A percentile compares a stretch with the other conserved stretches of the same genome.
These are phyloP conservation scores for Rosa persica DNA, from an alignment of 306 rosid genomes.

Conservation along the genomic window DNA sequence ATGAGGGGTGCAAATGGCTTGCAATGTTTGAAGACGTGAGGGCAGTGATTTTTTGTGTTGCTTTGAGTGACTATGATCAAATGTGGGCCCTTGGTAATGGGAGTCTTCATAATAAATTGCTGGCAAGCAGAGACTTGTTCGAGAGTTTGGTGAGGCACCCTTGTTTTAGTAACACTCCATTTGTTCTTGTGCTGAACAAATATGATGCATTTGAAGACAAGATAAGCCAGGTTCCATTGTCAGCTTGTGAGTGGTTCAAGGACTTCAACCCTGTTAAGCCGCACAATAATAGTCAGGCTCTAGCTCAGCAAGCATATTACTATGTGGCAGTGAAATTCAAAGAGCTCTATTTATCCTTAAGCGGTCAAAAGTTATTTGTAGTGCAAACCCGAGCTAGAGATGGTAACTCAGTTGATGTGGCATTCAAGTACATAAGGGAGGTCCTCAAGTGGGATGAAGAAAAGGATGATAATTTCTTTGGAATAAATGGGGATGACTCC, in stretches of 20 bases:
- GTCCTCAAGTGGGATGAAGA: constrained; percentile 84
- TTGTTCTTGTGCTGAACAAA: constrained; percentile 73
- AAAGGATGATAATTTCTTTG: constrained; percentile 60
- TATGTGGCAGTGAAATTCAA: constrained; percentile 80
- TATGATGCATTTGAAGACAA: constrained; percentile 80
- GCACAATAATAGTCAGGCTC: constrained; percentile 54
- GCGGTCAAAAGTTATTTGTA: constrained; percentile 64
- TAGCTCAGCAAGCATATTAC: constrained; percentile 80
- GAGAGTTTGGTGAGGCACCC: constrained; percentile 78
- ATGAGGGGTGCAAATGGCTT: constrained; percentile 86
- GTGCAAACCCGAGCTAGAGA: constrained; percentile 69
- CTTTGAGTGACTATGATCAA: constrained; percentile 81
- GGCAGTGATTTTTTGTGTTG: constrained; percentile 71
- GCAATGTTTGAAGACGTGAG: constrained; percentile 91
- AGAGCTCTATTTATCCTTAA: constrained; percentile 65
- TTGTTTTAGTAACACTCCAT: constrained; percentile 67
- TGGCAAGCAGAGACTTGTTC: constrained; percentile 71
- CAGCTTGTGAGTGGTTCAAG: constrained; percentile 77
- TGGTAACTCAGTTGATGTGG: constrained; percentile 63
- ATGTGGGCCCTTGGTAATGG: constrained; percentile 51
- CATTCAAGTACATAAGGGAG: constrained; percentile 76
- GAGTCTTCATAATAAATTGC: constrained; percentile 57
- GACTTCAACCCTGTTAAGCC: constrained; percentile 79
- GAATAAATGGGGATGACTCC: constrained; percentile 59
- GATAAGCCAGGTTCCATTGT: constrained; percentile 60